These are phyloP conservation scores for Cladophialophora exuberans DNA, from an alignment of 2,329 filamentous ascomycete genomes.

Conservation along the genomic window DNA sequence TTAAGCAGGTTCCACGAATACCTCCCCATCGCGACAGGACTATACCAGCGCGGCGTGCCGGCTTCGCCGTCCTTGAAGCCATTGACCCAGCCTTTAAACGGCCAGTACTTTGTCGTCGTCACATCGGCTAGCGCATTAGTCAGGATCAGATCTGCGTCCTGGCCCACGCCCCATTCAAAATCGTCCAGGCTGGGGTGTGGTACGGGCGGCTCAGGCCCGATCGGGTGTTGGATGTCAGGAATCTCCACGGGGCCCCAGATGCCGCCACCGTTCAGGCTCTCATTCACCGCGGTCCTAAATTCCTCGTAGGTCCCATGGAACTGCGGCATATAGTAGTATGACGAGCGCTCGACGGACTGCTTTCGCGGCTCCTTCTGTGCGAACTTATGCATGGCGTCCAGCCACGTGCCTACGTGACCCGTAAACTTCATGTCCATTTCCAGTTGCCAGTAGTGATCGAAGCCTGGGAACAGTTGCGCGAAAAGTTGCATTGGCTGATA, in stretches of 20 bases:
- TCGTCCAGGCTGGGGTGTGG: conserved; percentile 28
- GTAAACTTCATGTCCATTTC: conserved; percentile 69
- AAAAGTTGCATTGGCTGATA: conserved; percentile 64
- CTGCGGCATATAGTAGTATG: conserved; percentile 74
- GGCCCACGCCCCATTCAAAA: conserved; percentile 39
- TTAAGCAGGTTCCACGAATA: conserved; percentile 63
- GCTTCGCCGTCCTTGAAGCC: conserved; percentile 64
- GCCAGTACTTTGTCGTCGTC: conserved; percentile 67
- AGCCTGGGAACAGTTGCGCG: conserved; percentile 64
- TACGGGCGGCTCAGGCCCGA: conserved; percentile 34
- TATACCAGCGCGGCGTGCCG: conserved; percentile 64
- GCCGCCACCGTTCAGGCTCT: conserved; percentile 54
- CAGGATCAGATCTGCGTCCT: conserved; percentile 74
- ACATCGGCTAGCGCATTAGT: conserved; percentile 77
- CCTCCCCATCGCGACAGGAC: conserved; percentile 71
- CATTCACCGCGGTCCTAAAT: conserved; percentile 66
- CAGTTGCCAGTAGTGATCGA: conserved; percentile 70
- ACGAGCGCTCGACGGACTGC: conserved; percentile 74
- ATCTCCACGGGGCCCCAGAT: conserved; percentile 35
- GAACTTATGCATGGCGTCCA: conserved; percentile 68
- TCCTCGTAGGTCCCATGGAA: conserved; percentile 73
- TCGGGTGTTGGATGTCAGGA: conserved; percentile 32
- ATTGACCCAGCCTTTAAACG: conserved; percentile 65
- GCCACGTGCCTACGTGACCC: conserved; percentile 72
- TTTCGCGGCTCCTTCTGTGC: conserved; percentile 68